Base-by-base conservation (phyloP, 192 early-diverging fungal species). In the Piromyces finnis region DNA sequence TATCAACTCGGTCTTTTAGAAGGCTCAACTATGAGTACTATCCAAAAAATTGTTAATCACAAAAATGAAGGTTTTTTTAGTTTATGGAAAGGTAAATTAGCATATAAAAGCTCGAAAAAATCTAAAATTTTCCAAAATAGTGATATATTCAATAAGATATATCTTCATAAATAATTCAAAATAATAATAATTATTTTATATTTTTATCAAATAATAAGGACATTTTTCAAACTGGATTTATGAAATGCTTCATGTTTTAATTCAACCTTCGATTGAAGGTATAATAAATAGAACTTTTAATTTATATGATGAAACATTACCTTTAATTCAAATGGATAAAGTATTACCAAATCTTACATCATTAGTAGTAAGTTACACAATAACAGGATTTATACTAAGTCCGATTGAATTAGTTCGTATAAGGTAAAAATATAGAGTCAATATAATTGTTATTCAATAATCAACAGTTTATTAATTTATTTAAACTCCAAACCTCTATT, bases 11-110 rank as follows among this genome's bases (percentile, higher is more conserved):
- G 78, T 28, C 79, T 87, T 17, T 39, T 84, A 79, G 86, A 84
- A 36, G 78, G 78, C 2, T 84, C 84, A 0, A 82, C 87, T 7
- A 78, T 82, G 26, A 78, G 35, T 26, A 80, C 80, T 27, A 84
- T 88, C 2, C 51, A n/a, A 68, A 68, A 68, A 68, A 26, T 79
- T 78, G 11, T 78, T 79, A n/a, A 82, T 88, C 78, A 68, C 17
- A 79, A 84, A 16, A 77, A 82, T 32, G 89, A 90, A 78, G 87
- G 87, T 12, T 78, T 88, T 37, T 22, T 81, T n/a, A 83, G 84
- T 29, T 77, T 89, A 15, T 90, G 86, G 86, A 90, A 90, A 85
- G 89, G 89, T 86, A 81, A 13, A 78, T 16, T 28, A 81, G 29
- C 3, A 35, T 35, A 35, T 7, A 7, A 7, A 35, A 35, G 12